These are phyloP conservation scores for Centaurea solstitialis DNA, from an alignment of 129 eudicot species.

Conservation along the genomic window DNA sequence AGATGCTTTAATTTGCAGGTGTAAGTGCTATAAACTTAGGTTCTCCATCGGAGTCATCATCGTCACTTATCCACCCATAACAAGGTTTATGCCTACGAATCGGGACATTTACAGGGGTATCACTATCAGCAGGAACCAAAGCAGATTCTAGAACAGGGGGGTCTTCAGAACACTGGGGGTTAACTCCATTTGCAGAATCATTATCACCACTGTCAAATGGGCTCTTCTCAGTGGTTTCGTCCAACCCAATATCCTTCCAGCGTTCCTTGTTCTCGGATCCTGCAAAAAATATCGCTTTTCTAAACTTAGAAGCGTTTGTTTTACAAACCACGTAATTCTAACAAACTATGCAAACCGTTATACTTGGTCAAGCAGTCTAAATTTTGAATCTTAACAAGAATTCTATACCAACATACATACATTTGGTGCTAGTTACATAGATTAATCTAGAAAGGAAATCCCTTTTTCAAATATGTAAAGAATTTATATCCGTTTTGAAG, in stretches of 20 bases:
- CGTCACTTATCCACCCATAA: slow-evolving; percentile 24
- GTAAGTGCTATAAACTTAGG: background rate
- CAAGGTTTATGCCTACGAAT: slow-evolving; percentile 1
- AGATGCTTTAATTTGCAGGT: background rate
- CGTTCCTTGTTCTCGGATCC: background rate
- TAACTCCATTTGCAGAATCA: background rate
- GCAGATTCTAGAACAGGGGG: background rate
- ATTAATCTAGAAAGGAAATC: background rate
- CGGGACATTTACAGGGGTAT: background rate
- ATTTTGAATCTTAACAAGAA: background rate
- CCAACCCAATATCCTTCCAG: background rate
- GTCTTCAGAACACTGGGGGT: slow-evolving; percentile 5
- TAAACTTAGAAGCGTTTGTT: background rate
- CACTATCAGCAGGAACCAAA: background rate
- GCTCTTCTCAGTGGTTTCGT: background rate
- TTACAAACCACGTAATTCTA: too few species aligned
- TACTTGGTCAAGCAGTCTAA: slow-evolving; percentile 1
- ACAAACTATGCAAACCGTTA: too few species aligned
- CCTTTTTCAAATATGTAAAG: background rate
- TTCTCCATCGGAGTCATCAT: background rate
- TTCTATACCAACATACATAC: background rate
- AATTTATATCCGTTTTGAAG: background rate
- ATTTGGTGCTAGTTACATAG: background rate
- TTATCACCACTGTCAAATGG: slow-evolving; percentile 1
- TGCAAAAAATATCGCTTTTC: background rate